Evolutionary conservation across 2,329 filamentous ascomycete genomes (phyloP).

Genomic region (Sclerotinia borealis): DNA sequence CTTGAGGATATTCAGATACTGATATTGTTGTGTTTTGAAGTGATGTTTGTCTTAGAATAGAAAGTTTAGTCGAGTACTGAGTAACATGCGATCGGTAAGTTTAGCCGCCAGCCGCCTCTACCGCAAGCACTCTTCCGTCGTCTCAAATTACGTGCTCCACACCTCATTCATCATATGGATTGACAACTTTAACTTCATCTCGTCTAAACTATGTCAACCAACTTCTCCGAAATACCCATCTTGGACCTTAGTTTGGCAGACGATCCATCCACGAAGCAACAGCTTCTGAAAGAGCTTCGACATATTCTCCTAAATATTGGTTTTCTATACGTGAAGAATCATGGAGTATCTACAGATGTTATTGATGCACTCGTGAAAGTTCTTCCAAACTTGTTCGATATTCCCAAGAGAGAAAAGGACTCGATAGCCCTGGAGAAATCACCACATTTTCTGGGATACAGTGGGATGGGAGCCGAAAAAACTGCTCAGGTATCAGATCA

Average conservation of each 20-base stretch:
- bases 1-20: not conserved
- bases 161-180: not conserved
- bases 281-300: constrained; percentile 3
- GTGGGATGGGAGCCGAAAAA: constrained; percentile 3
- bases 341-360: not conserved
- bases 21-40: no score
- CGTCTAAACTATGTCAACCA: not conserved
- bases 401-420: not conserved
- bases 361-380: not conserved
- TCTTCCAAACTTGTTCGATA: not conserved
- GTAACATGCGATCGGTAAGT: not conserved
- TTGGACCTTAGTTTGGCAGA: not conserved
- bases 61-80: not conserved
- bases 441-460: constrained; percentile 7
- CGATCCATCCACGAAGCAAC: not conserved
- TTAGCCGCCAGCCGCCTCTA: not conserved
- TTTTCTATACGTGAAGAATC: constrained; percentile 9
- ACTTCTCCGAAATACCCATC: constrained; percentile 6
- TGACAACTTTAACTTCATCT: not conserved
- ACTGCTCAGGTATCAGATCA: constrained; percentile 7
- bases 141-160: not conserved
- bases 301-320: constrained; percentile 6
- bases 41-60: not conserved
- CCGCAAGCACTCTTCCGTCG: not conserved
- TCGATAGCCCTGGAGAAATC: constrained; percentile 1